Evolutionary conservation across 371 early-diverging fungal genomes (phyloP).

Genomic region (Rhizomucor pusillus): DNA sequence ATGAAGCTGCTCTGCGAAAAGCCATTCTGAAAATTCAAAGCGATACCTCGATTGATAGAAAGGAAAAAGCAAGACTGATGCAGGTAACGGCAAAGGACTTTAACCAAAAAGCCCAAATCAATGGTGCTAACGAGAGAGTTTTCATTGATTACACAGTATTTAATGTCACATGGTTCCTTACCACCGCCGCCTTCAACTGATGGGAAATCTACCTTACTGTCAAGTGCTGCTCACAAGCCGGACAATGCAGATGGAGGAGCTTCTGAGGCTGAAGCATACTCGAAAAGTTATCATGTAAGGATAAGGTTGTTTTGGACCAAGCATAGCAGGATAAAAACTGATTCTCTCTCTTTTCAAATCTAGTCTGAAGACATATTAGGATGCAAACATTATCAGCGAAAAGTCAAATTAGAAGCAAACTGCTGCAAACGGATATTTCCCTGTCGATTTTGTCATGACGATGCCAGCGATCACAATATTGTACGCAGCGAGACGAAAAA

Average conservation of each 20-base stretch:
- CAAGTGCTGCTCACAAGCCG: constrained; percentile 1
- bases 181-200: not conserved
- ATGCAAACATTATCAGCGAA: constrained; percentile 93
- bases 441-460: constrained; percentile 98
- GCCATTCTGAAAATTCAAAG: constrained; percentile 65
- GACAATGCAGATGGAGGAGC: constrained; percentile 1
- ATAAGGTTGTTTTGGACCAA: not conserved
- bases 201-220: not conserved
- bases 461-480: constrained; percentile 81
- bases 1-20: constrained; percentile 37
- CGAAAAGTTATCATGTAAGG: constrained; percentile 16
- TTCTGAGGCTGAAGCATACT: constrained; percentile 6
- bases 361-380: constrained; percentile 53
- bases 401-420: constrained; percentile 82
- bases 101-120: not conserved
- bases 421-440: constrained; percentile 90
- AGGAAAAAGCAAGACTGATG: constrained; percentile 69
- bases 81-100: no score
- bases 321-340: constrained; percentile 45
- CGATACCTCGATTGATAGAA: constrained; percentile 43
- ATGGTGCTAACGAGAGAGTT: not conserved
- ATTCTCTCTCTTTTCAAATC: no score
- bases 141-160: constrained; percentile 4
- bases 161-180: constrained; percentile 17
- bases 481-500: constrained; percentile 74